Base-by-base conservation (phyloP, 2,329 filamentous ascomycete species). In the Spiromastix sp. region DNA sequence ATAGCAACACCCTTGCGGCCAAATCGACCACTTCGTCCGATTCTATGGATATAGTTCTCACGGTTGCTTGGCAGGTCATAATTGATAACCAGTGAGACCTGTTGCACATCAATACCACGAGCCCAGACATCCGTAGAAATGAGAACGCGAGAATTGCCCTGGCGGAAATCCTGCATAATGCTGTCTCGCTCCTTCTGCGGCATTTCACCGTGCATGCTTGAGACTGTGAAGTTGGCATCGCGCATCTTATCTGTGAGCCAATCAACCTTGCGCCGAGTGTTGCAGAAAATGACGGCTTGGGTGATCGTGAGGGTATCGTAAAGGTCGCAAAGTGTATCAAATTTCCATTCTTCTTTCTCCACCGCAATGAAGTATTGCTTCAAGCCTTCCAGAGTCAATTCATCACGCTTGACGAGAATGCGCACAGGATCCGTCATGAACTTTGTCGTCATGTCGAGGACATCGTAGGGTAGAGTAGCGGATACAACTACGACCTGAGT, bases 161-260 rank as follows among this genome's bases (percentile, higher is more conserved):
- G 87, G 47, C 91, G 76, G 69, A 98, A 98, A 55, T 98, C 91
- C 59, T 94, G 85, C 91, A 98, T 98, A 56, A 98, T 98, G 63
- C 84, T 89, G 66, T 98, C 91, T 50, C 91, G 81, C 63, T 96
- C 87, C 65, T 91, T 91, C 61, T 98, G 91, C 16, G 87, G 86
- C 91, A 98, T 98, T 54, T 98, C 91, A 48, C 91, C 91, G 58
- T 98, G 91, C 91, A 98, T 98, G 51, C 84, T 89, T 51, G 84
- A 93, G 47, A 98, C 91, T 0, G 91, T 98, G 61, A 98, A 98
- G 67, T 98, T 95, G 51, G 86, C 85, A 60, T 95, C 91, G 45
- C 86, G 83, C 85, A 98, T 94, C 72, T 98, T 98, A 67, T 98
- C 91, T 4, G 91, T 96, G 41, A 98, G 69, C 91, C 91, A 98